Conservation (phyloP, 1,284 basidiomycete species). For the Rhodotorula sp. region DNA sequence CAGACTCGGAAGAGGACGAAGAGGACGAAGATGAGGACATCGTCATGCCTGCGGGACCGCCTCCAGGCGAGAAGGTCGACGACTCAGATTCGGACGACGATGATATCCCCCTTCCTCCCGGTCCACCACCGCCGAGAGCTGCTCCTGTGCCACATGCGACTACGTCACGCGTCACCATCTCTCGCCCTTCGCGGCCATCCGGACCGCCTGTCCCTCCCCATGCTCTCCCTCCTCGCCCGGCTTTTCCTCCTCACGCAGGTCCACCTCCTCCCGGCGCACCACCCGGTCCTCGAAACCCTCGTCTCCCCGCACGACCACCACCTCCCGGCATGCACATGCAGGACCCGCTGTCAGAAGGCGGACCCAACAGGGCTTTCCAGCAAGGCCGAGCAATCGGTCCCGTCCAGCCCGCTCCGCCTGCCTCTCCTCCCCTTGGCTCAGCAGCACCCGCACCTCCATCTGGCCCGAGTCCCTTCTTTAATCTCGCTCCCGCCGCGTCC, state of each 20-base stretch:
- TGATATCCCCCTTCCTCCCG: slow-evolving; percentile 42
- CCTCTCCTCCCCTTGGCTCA: neutral
- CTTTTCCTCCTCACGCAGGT: slow-evolving; percentile 19
- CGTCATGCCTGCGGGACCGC: slow-evolving; percentile 77
- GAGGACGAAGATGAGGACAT: slow-evolving; percentile 72
- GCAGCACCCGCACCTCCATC: slow-evolving; percentile 20
- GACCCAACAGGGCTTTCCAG: slow-evolving; percentile 48
- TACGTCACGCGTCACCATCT: slow-evolving; percentile 37
- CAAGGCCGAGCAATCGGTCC: slow-evolving; percentile 39
- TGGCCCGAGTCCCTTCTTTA: slow-evolving; percentile 32
- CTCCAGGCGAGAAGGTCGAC: slow-evolving; percentile 54
- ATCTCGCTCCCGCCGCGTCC: slow-evolving; percentile 21
- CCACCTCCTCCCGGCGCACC: slow-evolving; percentile 14
- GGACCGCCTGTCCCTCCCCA: slow-evolving; percentile 24
- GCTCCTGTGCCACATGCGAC: neutral
- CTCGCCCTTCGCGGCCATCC: slow-evolving; percentile 21
- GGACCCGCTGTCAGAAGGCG: slow-evolving; percentile 49
- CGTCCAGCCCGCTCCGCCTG: slow-evolving; percentile 5
- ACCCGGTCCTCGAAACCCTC: slow-evolving; percentile 11
- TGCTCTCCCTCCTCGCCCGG: slow-evolving; percentile 21
- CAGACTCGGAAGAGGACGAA: slow-evolving; percentile 38
- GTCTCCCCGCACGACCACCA: slow-evolving; percentile 38
- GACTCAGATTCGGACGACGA: slow-evolving; percentile 48
- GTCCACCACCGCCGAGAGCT: slow-evolving; percentile 42
- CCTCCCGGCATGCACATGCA: slow-evolving; percentile 43